phyloP scores from a whole-genome alignment of 2,329 filamentous ascomycete species.

The Microsporum audouinii region DNA sequence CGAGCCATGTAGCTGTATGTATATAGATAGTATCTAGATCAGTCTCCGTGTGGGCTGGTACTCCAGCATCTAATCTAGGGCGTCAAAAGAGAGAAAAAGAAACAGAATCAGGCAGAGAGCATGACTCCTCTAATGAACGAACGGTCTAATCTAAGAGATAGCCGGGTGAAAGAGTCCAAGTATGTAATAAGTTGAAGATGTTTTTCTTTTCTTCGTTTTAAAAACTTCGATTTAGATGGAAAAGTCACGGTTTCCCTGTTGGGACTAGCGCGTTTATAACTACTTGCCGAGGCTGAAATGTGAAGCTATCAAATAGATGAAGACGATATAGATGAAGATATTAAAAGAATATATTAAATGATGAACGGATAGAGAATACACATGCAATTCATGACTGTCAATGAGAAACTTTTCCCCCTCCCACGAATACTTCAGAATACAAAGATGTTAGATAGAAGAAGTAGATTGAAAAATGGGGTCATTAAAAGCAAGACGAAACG shows the following conservation, averaged over 20 bases:
- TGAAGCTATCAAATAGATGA: not conserved
- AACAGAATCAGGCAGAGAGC: not conserved
- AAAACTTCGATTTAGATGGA: not conserved
- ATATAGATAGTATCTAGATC: not conserved
- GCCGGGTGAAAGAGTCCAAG: no score
- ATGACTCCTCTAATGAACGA: not conserved
- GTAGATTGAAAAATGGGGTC: not conserved
- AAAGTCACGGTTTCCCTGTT: not conserved
- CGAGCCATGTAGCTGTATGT: not conserved
- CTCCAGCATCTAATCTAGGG: not conserved
- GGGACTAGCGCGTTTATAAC: not conserved
- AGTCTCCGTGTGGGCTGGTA: not conserved
- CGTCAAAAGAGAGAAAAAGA: not conserved
- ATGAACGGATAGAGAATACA: not conserved
- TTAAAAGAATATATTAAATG: not conserved
- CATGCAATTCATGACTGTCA: not conserved
- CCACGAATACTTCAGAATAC: slow-evolving; percentile 2
- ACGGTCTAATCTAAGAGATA: not conserved
- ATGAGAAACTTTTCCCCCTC: not conserved
- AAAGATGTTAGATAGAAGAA: not conserved
- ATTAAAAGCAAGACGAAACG: not conserved
- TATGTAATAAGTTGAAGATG: not conserved
- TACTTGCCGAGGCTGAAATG: not conserved
- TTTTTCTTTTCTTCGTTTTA: not conserved
- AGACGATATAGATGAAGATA: not conserved